Conservation (phyloP, 2,329 filamentous ascomycete genomes). For the Sporothrix mexicana region DNA sequence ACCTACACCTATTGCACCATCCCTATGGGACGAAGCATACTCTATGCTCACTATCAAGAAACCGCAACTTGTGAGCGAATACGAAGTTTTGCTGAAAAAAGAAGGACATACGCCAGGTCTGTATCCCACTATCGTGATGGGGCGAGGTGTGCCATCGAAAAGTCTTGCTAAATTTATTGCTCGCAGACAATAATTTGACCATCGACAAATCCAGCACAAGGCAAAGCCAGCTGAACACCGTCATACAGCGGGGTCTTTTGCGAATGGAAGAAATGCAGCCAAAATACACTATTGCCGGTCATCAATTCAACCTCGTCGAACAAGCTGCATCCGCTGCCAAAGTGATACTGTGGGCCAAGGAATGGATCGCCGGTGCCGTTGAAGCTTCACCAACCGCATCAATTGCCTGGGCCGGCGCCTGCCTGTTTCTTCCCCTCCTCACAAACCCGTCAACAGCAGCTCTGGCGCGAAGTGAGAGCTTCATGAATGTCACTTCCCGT, state of each 20-base stretch:
- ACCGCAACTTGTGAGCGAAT: neutral
- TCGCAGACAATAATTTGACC: neutral
- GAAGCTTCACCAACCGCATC: slow-evolving; percentile 44
- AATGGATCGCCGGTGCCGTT: slow-evolving; percentile 41
- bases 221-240: neutral
- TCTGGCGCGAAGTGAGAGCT: slow-evolving; percentile 37
- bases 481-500: slow-evolving; percentile 45
- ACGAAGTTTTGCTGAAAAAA: neutral
- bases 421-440: slow-evolving; percentile 46
- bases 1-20: neutral
- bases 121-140: neutral
- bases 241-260: neutral
- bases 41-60: neutral
- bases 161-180: neutral
- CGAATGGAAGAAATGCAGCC: neutral
- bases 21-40: neutral
- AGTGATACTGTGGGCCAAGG: slow-evolving; percentile 39
- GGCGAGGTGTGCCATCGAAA: neutral
- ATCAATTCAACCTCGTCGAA: neutral
- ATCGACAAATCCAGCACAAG: neutral
- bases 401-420: slow-evolving; percentile 47
- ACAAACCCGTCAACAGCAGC: slow-evolving; percentile 43
- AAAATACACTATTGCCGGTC: slow-evolving; percentile 1
- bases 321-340: slow-evolving; percentile 38
- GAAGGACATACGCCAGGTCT: neutral